Percentiles rank a stretch among this genome's conserved stretches.
phyloP scores from a whole-genome alignment of 176 grass and related monocot genomes.

The Oryza longistaminata region DNA sequence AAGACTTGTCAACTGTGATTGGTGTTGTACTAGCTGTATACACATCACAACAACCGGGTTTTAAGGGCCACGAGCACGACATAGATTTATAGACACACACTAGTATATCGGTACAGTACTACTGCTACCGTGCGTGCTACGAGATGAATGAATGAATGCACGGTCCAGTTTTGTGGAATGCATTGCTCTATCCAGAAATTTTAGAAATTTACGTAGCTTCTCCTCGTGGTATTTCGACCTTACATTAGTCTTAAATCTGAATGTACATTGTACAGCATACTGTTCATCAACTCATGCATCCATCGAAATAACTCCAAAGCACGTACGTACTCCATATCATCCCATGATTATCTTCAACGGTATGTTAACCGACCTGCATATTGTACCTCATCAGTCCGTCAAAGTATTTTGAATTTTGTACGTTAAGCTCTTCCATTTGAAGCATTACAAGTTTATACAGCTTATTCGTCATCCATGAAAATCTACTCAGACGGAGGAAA shows the following conservation, averaged over 20 bases:
- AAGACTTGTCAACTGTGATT: not conserved
- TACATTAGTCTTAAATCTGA: not conserved
- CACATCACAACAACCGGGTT: not conserved
- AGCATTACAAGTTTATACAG: not conserved
- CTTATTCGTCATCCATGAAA: not conserved
- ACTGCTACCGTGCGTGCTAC: not conserved
- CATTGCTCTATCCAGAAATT: not conserved
- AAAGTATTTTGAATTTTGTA: not conserved
- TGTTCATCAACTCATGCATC: not conserved
- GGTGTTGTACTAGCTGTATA: not conserved
- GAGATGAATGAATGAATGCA: slow-evolving; percentile 1
- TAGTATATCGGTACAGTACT: not conserved
- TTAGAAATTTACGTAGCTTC: not conserved
- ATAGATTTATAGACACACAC: not conserved
- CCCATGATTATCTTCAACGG: not conserved
- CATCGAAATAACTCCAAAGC: not conserved
- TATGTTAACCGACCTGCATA: not conserved
- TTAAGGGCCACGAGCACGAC: not conserved
- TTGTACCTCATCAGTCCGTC: not conserved
- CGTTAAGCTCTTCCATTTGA: not conserved
- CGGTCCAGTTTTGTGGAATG: not conserved
- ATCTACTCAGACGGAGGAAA: not conserved
- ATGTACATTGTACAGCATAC: not conserved
- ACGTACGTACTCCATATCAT: not conserved
- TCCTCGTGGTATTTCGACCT: not conserved